Percentiles rank a stretch among this genome's conserved stretches.
These are phyloP conservation scores for Leptographium galeiforme DNA, from an alignment of 2,329 filamentous ascomycete species.

Conservation along the genomic window DNA sequence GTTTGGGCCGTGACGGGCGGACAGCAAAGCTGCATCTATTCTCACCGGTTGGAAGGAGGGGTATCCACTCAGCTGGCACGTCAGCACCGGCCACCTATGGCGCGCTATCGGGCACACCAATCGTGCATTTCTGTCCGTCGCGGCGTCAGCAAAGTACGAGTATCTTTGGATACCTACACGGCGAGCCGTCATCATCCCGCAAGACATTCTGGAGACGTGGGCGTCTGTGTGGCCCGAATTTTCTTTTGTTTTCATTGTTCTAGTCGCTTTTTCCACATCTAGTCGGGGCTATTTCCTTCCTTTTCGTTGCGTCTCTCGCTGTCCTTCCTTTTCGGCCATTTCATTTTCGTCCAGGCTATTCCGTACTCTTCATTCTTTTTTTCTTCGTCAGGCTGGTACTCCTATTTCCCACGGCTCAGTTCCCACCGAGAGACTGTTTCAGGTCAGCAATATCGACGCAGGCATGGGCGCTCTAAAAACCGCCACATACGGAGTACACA, in stretches of 20 bases:
- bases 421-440: neutral
- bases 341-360: neutral
- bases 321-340: neutral
- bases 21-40: too few species aligned
- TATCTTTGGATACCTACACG: too few species aligned
- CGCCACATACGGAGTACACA: too few species aligned
- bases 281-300: neutral
- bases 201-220: neutral
- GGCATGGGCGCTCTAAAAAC: too few species aligned
- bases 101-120: neutral
- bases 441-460: neutral
- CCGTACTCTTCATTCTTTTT: neutral
- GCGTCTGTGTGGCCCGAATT: neutral
- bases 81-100: neutral
- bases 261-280: too few species aligned
- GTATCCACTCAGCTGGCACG: slow-evolving; percentile 2
- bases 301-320: neutral
- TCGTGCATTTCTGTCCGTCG: neutral
- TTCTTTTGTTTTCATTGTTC: too few species aligned
- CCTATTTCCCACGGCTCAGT: neutral
- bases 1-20: too few species aligned
- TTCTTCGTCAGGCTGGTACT: neutral
- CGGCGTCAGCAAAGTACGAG: too few species aligned
- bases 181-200: neutral
- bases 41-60: slow-evolving; percentile 4